Percentiles rank a stretch among this genome's conserved stretches.
Evolutionary conservation across 495 filamentous ascomycete genomes (phyloP).

Genomic region (Amphirosellinia nigrospora): DNA sequence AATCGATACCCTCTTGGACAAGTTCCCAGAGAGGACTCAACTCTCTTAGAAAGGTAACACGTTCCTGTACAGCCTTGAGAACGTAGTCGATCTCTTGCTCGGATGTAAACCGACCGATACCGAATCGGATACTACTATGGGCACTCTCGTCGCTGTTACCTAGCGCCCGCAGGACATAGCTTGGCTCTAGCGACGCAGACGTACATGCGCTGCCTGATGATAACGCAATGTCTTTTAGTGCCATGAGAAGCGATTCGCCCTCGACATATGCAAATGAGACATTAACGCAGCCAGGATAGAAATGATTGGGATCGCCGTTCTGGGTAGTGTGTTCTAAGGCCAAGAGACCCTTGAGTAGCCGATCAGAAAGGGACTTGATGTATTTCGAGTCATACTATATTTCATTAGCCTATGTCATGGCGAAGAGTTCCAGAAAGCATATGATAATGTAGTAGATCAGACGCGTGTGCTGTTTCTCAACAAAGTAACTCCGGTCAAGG

Average conservation of each 20-base stretch:
- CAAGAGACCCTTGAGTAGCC: conserved; percentile 79
- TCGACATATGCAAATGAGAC: conserved; percentile 98
- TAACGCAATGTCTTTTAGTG: conserved; percentile 94
- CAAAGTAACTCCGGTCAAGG: conserved; percentile 54
- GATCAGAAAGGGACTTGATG: conserved; percentile 80
- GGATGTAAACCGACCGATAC: conserved; percentile 95
- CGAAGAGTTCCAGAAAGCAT: conserved; percentile 8
- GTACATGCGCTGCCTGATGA: conserved; percentile 98
- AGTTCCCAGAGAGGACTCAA: conserved; percentile 97
- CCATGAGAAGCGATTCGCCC: conserved; percentile 97
- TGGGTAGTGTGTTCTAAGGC: conserved; percentile 89
- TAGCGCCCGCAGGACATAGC: conserved; percentile 91
- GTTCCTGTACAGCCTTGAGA: conserved; percentile 86
- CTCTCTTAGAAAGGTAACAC: conserved; percentile 91
- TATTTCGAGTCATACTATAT: conserved; percentile 89
- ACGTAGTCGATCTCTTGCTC: conserved; percentile 97
- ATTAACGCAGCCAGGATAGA: conserved; percentile 97
- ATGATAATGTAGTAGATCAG: conserved; percentile 40
- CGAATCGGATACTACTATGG: conserved; percentile 96
- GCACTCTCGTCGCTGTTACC: conserved; percentile 97
- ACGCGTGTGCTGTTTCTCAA: conserved; percentile 60
- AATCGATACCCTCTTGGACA: conserved; percentile 93
- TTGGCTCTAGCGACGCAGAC: conserved; percentile 93
- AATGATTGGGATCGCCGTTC: conserved; percentile 82
- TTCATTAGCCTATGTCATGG: conserved; percentile 37